Evolutionary conservation across 2,329 filamentous ascomycete species (phyloP).

Genomic region (Myriosclerotinia scirpicola): DNA sequence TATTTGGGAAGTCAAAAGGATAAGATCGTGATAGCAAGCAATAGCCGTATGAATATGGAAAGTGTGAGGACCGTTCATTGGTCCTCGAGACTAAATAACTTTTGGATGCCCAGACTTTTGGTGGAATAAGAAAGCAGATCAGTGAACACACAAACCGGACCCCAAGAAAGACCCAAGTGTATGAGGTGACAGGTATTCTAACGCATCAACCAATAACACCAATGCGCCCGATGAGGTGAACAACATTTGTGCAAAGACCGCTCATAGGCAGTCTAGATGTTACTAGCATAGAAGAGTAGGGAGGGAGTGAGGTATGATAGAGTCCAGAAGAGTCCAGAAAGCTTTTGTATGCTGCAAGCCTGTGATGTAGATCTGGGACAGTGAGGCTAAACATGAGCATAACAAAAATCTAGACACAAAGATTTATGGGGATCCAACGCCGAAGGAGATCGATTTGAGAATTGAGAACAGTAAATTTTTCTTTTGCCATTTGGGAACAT

Average conservation of each 20-base stretch:
- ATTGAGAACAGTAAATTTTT: slow-evolving; percentile 14
- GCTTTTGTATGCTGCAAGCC: slow-evolving; percentile 15
- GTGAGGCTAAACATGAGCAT: slow-evolving; percentile 29
- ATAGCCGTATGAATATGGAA: background rate
- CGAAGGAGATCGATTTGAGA: slow-evolving; percentile 25
- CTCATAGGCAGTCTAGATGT: slow-evolving; percentile 37
- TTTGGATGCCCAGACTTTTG: slow-evolving; percentile 18
- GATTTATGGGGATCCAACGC: slow-evolving; percentile 36
- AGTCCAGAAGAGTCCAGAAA: slow-evolving; percentile 10
- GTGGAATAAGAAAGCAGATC: slow-evolving; percentile 5
- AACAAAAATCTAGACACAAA: slow-evolving; percentile 36
- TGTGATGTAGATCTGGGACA: slow-evolving; percentile 24
- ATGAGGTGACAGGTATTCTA: slow-evolving; percentile 15
- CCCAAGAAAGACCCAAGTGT: slow-evolving; percentile 12
- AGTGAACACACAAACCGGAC: slow-evolving; percentile 4
- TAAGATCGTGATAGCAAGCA: background rate
- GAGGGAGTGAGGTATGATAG: slow-evolving; percentile 1
- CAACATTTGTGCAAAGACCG: slow-evolving; percentile 33
- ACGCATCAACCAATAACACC: slow-evolving; percentile 17
- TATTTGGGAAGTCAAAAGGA: background rate
- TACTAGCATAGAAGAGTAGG: slow-evolving; percentile 21
- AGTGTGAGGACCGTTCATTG: slow-evolving; percentile 1
- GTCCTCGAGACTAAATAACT: slow-evolving; percentile 21
- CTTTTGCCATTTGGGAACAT: slow-evolving; percentile 19
- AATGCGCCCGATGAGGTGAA: slow-evolving; percentile 13